Evolutionary conservation across 176 grass and related monocot genomes (phyloP).

Genomic region (Tillandsia fasciculata): DNA sequence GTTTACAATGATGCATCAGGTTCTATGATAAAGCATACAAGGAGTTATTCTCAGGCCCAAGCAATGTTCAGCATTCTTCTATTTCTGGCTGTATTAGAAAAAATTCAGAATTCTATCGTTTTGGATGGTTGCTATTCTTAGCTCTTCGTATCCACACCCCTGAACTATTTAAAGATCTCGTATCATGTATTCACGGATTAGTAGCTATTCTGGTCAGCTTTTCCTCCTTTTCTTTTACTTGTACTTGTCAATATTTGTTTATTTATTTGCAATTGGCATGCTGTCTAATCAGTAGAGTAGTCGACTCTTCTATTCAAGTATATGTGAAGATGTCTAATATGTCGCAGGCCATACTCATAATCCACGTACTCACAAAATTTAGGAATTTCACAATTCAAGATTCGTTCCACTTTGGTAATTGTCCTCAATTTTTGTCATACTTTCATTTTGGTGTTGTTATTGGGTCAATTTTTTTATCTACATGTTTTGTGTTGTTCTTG

Average conservation of each 20-base stretch:
- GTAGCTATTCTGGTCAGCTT: constrained; percentile 73
- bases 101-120: constrained; percentile 41
- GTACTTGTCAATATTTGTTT: constrained; percentile 12
- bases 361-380: constrained; percentile 61
- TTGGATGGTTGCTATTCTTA: constrained; percentile 91
- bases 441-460: neutral
- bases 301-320: neutral
- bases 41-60: constrained; percentile 56
- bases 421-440: constrained; percentile 12
- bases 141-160: constrained; percentile 53
- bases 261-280: neutral
- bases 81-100: constrained; percentile 18
- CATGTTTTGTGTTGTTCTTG: neutral
- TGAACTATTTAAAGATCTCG: constrained; percentile 63
- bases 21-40: constrained; percentile 69
- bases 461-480: neutral
- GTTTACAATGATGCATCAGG: constrained; percentile 28
- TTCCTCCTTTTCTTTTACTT: constrained; percentile 9
- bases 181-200: constrained; percentile 79
- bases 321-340: constrained; percentile 12
- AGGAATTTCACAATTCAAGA: constrained; percentile 71
- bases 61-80: constrained; percentile 24
- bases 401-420: constrained; percentile 67
- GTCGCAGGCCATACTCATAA: constrained; percentile 79
- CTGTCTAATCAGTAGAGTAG: neutral